These are phyloP conservation scores for Taphrina pruni DNA, from an alignment of 1,139 yeast species.

Conservation along the genomic window DNA sequence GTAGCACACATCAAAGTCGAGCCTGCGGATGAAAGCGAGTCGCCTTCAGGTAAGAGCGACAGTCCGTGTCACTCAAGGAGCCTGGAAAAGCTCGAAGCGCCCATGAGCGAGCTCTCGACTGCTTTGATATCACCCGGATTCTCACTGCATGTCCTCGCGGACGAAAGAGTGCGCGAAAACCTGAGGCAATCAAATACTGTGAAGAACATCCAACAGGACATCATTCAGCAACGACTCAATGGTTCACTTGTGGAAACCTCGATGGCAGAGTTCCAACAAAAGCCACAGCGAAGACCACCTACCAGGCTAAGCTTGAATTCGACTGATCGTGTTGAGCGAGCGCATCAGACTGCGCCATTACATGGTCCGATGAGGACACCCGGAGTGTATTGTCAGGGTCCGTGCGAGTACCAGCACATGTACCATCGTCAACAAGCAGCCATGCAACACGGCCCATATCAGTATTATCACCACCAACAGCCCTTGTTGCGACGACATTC, in stretches of 20 bases:
- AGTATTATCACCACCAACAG: conserved; percentile 12
- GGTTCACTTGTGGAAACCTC: not conserved
- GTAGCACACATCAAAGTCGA: conserved; percentile 8
- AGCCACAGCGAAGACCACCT: not conserved
- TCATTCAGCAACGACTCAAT: conserved; percentile 21
- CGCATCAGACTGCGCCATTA: conserved; percentile 15
- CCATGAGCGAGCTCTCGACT: conserved; percentile 6
- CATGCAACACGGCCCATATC: not conserved
- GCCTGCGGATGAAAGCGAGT: conserved; percentile 4
- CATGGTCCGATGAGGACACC: not conserved
- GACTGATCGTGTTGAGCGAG: conserved; percentile 3
- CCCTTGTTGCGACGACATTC: conserved; percentile 15
- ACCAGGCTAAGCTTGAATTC: not conserved
- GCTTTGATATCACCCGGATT: conserved; percentile 17
- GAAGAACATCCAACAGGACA: conserved; percentile 11
- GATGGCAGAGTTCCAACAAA: not conserved
- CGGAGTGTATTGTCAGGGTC: not conserved
- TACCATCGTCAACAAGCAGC: conserved; percentile 5
- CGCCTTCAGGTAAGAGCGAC: not conserved
- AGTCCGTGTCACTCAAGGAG: not conserved
- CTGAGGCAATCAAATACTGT: not conserved
- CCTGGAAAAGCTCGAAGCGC: not conserved
- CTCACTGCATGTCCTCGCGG: conserved; percentile 1
- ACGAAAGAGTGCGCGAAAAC: conserved; percentile 17
- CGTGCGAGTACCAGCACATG: conserved; percentile 8